Conservation (phyloP, 2,329 filamentous ascomycete genomes). For the Microdochium nivale region DNA sequence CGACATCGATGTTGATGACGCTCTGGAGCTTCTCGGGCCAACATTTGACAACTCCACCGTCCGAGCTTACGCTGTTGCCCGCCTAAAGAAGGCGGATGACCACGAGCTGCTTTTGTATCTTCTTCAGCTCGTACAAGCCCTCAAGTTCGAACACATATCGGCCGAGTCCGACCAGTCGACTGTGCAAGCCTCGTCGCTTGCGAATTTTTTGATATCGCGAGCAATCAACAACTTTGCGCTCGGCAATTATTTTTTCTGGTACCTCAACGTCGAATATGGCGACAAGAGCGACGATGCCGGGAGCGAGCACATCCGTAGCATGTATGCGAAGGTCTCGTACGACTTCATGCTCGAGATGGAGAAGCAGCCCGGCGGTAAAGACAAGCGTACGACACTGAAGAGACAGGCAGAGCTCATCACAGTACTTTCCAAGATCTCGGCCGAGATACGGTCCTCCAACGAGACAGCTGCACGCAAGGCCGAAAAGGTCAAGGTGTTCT, state of each 20-base stretch:
- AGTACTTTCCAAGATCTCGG: conserved; percentile 79
- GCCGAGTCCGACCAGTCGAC: conserved; percentile 49
- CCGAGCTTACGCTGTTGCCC: conserved; percentile 85
- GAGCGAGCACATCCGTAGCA: conserved; percentile 60
- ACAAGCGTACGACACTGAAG: conserved; percentile 66
- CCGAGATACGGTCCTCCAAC: conserved; percentile 74
- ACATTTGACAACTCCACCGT: conserved; percentile 85
- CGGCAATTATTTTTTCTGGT: conserved; percentile 96
- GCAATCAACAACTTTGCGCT: conserved; percentile 83
- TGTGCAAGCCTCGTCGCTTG: conserved; percentile 70
- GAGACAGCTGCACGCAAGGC: conserved; percentile 73
- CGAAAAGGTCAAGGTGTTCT: conserved; percentile 73
- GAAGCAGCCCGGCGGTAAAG: conserved; percentile 58
- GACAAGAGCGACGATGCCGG: conserved; percentile 71
- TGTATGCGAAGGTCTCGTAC: conserved; percentile 89
- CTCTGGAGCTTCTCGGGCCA: conserved; percentile 84
- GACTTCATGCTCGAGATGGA: conserved; percentile 91
- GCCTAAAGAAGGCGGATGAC: conserved; percentile 85
- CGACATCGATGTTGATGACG: conserved; percentile 94
- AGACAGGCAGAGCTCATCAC: conserved; percentile 86
- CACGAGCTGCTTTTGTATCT: conserved; percentile 86
- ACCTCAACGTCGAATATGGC: conserved; percentile 95
- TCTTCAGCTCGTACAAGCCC: conserved; percentile 86
- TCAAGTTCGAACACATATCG: conserved; percentile 83
- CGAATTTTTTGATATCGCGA: conserved; percentile 78